Evolutionary conservation across 1,139 yeast genomes (phyloP), one percentile per base, ranked within the genome.

Genomic region (Lodderomyces margitis): DNA sequence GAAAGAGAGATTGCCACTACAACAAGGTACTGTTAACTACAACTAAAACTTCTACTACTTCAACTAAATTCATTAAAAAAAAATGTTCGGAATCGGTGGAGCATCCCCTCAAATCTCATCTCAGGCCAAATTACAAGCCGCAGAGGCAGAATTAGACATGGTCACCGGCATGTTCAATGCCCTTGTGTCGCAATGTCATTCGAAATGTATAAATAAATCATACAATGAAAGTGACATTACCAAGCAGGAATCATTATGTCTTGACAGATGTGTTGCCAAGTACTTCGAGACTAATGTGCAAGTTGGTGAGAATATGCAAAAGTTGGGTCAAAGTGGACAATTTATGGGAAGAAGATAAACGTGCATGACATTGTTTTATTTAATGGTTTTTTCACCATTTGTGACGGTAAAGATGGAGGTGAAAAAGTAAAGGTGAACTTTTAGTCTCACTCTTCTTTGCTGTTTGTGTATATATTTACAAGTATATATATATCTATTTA

Each of bases 121-220:
- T 37, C 86, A 83, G 54, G 89, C 83, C 62, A 85, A 85, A 66
- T 73, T 85, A 48, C 75, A 75, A 55, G 79, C 73, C 57, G 83
- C 80, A 49, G 96, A 94, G 57, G 97, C 98, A 41, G 98, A 91
- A 67, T 78, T 91, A 53, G 98, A 91, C 62, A 84, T 91, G 83
- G 96, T 91, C 54, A 89, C 97, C 23, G 96, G 94, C 53, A 89
- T 91, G 97, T 91, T 91, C 80, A 91, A 91, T 78, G 81, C 84
- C 57, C 69, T 78, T 52, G 81, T 78, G 28, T 89, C 83, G 54
- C 86, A 89, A 56, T 92, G 99, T 66, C 95, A 92, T 66, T 66
- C 73, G 57, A 92, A 92, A 71, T 92, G 99, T 70, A 86, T 92
- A 61, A 70, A 69, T 58, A 70, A 67, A 52, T 47, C 63, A 17